Percentiles rank a stretch among this genome's conserved stretches.
Conservation (phyloP, 139 green algal species). For the Closterium sp. region DNA sequence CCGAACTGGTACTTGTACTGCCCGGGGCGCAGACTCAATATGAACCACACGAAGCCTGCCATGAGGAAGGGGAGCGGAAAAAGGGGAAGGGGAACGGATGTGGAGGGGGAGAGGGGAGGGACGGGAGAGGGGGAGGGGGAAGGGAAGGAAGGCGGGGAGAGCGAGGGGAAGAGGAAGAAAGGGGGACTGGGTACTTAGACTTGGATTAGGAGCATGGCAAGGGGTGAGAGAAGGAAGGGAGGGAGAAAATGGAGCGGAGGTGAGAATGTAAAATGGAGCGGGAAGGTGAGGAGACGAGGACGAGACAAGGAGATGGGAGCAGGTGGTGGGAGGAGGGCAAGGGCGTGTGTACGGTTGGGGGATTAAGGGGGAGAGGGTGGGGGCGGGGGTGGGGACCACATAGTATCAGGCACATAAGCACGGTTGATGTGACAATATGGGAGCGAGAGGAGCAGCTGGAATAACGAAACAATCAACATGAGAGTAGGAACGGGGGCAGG, state of each 20-base stretch:
- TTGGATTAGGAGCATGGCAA: no score
- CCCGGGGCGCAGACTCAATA: conserved; percentile 84
- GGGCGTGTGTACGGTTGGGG: not conserved
- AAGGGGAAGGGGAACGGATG: no score
- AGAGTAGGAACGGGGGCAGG: not conserved
- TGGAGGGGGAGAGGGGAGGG: no score
- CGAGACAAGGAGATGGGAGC: not conserved
- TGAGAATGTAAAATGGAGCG: not conserved
- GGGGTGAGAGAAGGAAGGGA: not conserved
- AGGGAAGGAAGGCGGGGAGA: no score
- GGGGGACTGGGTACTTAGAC: no score
- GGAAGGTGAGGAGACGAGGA: not conserved
- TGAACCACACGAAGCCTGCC: conserved; percentile 70
- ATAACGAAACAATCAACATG: no score
- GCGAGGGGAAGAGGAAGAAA: no score
- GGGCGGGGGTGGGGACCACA: no score
- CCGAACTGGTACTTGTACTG: conserved; percentile 94
- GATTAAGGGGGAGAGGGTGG: not conserved
- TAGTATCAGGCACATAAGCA: no score
- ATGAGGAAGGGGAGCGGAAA: not conserved
- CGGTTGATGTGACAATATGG: no score
- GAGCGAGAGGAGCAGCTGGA: no score
- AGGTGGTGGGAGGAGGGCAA: not conserved
- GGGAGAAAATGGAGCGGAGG: not conserved
- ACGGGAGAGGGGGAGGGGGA: no score